phyloP scores from a whole-genome alignment of 2,329 filamentous ascomycete species.

The Fusarium globosum region DNA sequence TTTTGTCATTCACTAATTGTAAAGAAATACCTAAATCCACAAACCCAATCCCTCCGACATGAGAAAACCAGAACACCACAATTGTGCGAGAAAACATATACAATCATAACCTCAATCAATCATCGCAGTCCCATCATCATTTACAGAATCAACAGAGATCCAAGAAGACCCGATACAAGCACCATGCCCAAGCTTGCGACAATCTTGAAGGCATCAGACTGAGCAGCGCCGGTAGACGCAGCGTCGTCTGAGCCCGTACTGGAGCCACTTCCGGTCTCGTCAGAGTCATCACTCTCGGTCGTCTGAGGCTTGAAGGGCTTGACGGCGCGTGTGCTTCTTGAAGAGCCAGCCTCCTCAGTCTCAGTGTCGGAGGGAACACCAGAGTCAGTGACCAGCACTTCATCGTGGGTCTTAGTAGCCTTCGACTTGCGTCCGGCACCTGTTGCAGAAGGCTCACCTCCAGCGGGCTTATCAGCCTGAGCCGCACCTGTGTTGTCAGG shows the following conservation, averaged over 20 bases:
- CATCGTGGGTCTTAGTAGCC: neutral
- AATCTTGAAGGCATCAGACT: constrained; percentile 16
- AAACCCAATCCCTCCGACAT: neutral
- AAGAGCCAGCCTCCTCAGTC: neutral
- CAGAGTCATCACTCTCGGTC: neutral
- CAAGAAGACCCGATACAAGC: constrained; percentile 29
- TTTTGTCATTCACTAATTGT: neutral
- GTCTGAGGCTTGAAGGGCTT: constrained; percentile 31
- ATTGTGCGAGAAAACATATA: constrained; percentile 2
- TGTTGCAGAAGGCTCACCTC: neutral
- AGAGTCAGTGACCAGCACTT: constrained; percentile 29
- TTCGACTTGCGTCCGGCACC: neutral
- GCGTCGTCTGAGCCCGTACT: neutral
- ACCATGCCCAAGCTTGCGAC: constrained; percentile 14
- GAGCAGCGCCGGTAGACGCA: neutral
- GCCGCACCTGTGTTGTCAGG: constrained; percentile 13
- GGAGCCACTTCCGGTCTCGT: constrained; percentile 9
- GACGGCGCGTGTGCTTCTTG: constrained; percentile 11
- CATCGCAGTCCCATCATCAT: neutral
- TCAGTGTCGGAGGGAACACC: neutral
- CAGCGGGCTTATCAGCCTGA: neutral
- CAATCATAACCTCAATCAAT: neutral
- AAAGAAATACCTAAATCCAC: neutral
- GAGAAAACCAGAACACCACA: constrained; percentile 4
- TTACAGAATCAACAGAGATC: constrained; percentile 26